Base-by-base conservation (phyloP, 495 filamentous ascomycete species). In the Penicillium bialowiezense region DNA sequence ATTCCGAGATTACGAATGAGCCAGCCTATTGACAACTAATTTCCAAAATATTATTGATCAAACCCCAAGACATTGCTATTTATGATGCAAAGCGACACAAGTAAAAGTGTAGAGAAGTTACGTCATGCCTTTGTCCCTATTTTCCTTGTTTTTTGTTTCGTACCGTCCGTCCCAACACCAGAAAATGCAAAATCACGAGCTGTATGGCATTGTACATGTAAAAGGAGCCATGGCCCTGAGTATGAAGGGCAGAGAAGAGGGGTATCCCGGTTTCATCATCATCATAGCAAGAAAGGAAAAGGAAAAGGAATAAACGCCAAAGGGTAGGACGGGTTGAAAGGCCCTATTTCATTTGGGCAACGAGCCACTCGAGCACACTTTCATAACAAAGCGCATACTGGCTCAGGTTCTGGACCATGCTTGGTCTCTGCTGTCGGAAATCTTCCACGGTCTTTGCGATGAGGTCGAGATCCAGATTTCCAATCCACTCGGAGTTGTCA, bases 351-450 rank as follows among this genome's bases (percentile, higher is more conserved):
- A 62, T 69, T 63, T 80, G 72, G 44, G 70, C 71, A 34, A 75
- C 71, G 14, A 91, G 68, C 93, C 93, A 98, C 68, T 97, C 93
- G 34, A 96, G 70, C 7, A 97, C 79, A 21, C 87, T 95, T 69
- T 98, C 93, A 64, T 98, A 98, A 62, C 93, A 98, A 32, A 98
- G 79, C 45, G 96, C 92, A 68, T 86, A 98, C 68, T 98, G 93
- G 52, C 89, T 81, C 52, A 98, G 72, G 56, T 87, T 96, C 69
- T 98, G 93, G 44, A 98, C 92, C 93, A 97, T 97, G 70, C 90
- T 96, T 6, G 96, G 68, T 48, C 93, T 73, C 69, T 98, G 95
- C 7, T 74, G 75, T 26, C 93, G 77, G 60, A 98, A 95, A 60
- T 97, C 90, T 54, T 89, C 84, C 4, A 98, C 92, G 0, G 90